Evolutionary conservation across 2,329 filamentous ascomycete genomes (phyloP).

Genomic region (Microdochium paspali): DNA sequence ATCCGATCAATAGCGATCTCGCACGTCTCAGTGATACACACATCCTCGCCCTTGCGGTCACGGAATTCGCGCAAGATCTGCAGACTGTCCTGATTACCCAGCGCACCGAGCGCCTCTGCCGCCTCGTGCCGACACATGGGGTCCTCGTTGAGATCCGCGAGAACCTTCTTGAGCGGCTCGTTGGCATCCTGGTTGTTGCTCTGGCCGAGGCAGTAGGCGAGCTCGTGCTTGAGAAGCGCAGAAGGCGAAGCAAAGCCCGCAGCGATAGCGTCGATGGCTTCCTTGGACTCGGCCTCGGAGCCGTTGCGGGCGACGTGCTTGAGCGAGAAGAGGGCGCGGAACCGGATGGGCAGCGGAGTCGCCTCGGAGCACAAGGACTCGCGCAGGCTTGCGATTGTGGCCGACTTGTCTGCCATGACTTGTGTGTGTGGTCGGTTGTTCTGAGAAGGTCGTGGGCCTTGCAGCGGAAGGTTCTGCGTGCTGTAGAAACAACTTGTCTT

Average conservation of each 20-base stretch:
- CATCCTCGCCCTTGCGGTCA: slow-evolving; percentile 66
- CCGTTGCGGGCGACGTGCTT: slow-evolving; percentile 77
- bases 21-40: slow-evolving; percentile 87
- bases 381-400: slow-evolving; percentile 55
- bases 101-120: slow-evolving; percentile 83
- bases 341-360: slow-evolving; percentile 77
- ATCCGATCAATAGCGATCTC: slow-evolving; percentile 94
- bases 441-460: neutral
- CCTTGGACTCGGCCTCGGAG: slow-evolving; percentile 49
- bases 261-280: slow-evolving; percentile 71
- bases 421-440: neutral
- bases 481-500: too few species aligned
- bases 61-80: slow-evolving; percentile 63
- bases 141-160: slow-evolving; percentile 76
- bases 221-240: slow-evolving; percentile 87
- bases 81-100: slow-evolving; percentile 68
- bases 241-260: slow-evolving; percentile 78
- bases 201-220: slow-evolving; percentile 95
- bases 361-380: slow-evolving; percentile 71
- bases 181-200: slow-evolving; percentile 70
- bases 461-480: too few species aligned
- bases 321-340: slow-evolving; percentile 93
- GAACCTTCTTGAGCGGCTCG: slow-evolving; percentile 60
- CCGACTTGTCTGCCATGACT: slow-evolving; percentile 7
- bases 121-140: slow-evolving; percentile 95